phyloP scores from a whole-genome alignment of 164 flowering plant genomes.

The Euptelea pleiosperma region DNA sequence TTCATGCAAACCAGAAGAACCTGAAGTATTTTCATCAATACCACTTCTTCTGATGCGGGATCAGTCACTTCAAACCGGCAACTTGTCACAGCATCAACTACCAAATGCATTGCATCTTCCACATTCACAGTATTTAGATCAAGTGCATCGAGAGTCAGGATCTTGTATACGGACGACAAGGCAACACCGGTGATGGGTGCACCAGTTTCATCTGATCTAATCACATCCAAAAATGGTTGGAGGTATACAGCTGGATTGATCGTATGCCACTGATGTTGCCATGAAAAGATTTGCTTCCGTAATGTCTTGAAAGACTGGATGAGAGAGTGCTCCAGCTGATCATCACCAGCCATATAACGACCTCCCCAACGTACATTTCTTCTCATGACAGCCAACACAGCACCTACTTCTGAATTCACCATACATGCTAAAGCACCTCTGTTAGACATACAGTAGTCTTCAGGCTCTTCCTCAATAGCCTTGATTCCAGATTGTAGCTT shows the following conservation, averaged over 20 bases:
- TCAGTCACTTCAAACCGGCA: slow-evolving; percentile 45
- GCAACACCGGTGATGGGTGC: slow-evolving; percentile 46
- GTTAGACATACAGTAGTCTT: slow-evolving; percentile 9
- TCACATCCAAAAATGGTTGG: slow-evolving; percentile 40
- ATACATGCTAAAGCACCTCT: slow-evolving; percentile 24
- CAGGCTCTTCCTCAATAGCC: slow-evolving; percentile 22
- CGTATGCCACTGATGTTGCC: slow-evolving; percentile 22
- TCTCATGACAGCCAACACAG: slow-evolving; percentile 33
- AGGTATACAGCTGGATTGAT: slow-evolving; percentile 27
- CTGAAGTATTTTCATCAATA: slow-evolving; percentile 39
- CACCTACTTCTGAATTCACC: slow-evolving; percentile 30
- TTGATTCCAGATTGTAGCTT: slow-evolving; percentile 21
- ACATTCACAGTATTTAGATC: slow-evolving; percentile 34
- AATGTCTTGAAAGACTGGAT: slow-evolving; percentile 22
- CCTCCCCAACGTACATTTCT: slow-evolving; percentile 32
- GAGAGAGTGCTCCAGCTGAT: slow-evolving; percentile 26
- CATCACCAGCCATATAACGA: slow-evolving; percentile 26
- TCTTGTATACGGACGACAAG: slow-evolving; percentile 36
- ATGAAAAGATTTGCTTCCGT: slow-evolving; percentile 21
- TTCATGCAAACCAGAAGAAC: slow-evolving; percentile 47
- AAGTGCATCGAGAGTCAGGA: slow-evolving; percentile 32
- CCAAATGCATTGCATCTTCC: slow-evolving; percentile 31
- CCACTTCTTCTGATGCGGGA: slow-evolving; percentile 44
- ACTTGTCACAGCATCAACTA: slow-evolving; percentile 46
- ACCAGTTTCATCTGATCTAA: slow-evolving; percentile 43